Conservation (phyloP, 768 basidiomycete genomes). For the Hortiboletus campestris region DNA sequence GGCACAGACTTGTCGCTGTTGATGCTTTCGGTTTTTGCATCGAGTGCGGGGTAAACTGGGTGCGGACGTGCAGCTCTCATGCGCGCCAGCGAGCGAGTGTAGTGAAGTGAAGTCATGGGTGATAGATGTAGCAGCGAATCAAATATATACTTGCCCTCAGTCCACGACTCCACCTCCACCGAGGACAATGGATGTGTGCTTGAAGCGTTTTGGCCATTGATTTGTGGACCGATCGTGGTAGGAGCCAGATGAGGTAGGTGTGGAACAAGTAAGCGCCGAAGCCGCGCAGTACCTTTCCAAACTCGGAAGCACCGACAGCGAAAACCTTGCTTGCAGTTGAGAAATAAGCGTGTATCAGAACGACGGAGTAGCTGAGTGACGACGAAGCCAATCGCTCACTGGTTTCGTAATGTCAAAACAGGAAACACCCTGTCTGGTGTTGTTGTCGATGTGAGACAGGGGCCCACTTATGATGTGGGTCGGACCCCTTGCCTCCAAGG, state of each 20-base stretch:
- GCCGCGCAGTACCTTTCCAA: neutral
- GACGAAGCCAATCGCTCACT: too few species aligned
- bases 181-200: constrained; percentile 13
- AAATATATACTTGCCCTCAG: constrained; percentile 3
- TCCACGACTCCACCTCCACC: constrained; percentile 12
- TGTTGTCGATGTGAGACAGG: too few species aligned
- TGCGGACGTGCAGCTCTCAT: neutral
- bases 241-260: too few species aligned
- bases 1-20: constrained; percentile 27
- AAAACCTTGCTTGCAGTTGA: too few species aligned
- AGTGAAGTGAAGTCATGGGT: constrained; percentile 6
- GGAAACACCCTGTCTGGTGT: too few species aligned
- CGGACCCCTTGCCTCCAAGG: too few species aligned
- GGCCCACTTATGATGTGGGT: too few species aligned
- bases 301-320: too few species aligned
- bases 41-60: neutral
- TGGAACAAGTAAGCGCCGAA: too few species aligned
- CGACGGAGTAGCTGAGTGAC: too few species aligned
- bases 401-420: too few species aligned
- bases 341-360: too few species aligned
- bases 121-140: neutral
- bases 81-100: constrained; percentile 15
- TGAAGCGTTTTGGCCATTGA: neutral
- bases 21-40: constrained; percentile 23
- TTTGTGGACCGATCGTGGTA: neutral